phyloP scores from a whole-genome alignment of 163 green algal species.

The Scenedesmus sp. region DNA sequence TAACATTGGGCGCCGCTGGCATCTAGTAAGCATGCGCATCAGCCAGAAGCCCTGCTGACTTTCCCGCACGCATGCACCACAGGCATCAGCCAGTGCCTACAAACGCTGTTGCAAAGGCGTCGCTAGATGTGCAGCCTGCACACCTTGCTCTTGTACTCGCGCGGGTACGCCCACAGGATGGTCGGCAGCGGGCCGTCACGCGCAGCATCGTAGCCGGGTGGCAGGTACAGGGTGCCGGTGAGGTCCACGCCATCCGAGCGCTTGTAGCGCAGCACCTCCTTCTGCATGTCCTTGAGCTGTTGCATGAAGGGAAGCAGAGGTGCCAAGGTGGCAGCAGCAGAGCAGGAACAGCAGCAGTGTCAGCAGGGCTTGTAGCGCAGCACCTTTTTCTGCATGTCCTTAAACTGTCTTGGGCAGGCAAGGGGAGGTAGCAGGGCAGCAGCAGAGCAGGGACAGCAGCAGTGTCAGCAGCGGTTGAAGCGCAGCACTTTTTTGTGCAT shows the following conservation, averaged over 20 bases:
- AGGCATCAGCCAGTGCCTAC: not conserved
- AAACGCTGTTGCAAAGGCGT: not conserved
- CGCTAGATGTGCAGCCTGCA: not conserved
- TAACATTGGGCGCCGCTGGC: too few relatives aligned
- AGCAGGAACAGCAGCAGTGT: not conserved
- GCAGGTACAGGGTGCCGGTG: conserved; percentile 96
- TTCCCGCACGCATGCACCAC: not conserved
- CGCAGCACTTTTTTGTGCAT: too few relatives aligned
- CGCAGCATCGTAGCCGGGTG: conserved; percentile 89
- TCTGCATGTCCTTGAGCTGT: conserved; percentile 72
- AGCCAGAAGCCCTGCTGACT: too few relatives aligned
- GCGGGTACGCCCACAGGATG: conserved; percentile 93
- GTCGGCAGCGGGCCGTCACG: conserved; percentile 90
- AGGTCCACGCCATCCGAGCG: conserved; percentile 95
- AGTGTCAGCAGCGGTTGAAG: too few relatives aligned
- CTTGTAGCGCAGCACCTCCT: conserved; percentile 93
- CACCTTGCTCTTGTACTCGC: conserved; percentile 95
- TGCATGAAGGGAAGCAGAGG: not conserved
- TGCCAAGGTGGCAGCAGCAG: not conserved
- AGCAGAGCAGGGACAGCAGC: not conserved
- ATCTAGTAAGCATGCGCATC: too few relatives aligned
- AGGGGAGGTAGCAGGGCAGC: too few relatives aligned
- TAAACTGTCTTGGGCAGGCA: conserved; percentile 51
- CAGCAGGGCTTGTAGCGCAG: conserved; percentile 88
- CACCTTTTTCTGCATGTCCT: conserved; percentile 78